Conservation (phyloP, 2,329 filamentous ascomycete genomes). For the Cercospora sp. region DNA sequence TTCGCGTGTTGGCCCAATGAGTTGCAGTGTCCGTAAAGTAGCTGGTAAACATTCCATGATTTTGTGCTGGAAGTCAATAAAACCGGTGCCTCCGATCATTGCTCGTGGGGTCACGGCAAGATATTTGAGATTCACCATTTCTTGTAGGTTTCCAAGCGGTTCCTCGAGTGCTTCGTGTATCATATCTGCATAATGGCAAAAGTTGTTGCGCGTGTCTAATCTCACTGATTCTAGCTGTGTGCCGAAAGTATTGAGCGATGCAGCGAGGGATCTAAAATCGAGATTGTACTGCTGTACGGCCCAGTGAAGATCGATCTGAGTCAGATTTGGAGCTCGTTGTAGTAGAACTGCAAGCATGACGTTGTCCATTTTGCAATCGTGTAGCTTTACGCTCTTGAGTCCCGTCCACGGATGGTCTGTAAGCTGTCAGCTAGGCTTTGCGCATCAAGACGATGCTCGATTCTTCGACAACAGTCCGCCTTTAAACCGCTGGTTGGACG, state of each 20-base stretch:
- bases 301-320: slow-evolving; percentile 12
- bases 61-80: background rate
- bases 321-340: slow-evolving; percentile 13
- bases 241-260: slow-evolving; percentile 11
- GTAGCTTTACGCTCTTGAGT: slow-evolving; percentile 6
- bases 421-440: background rate
- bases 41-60: background rate
- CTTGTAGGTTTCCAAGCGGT: slow-evolving; percentile 4
- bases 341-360: slow-evolving; percentile 9
- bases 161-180: slow-evolving; percentile 10
- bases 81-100: background rate
- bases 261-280: slow-evolving; percentile 9
- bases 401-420: slow-evolving; percentile 13
- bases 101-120: slow-evolving; percentile 13
- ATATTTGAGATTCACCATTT: background rate
- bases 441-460: background rate
- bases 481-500: too few species aligned
- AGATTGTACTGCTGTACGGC: slow-evolving; percentile 11
- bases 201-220: slow-evolving; percentile 14
- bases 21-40: background rate
- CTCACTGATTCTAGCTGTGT: slow-evolving; percentile 5
- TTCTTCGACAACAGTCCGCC: background rate
- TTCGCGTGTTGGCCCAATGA: slow-evolving; percentile 9
- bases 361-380: slow-evolving; percentile 16
- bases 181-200: slow-evolving; percentile 4